Percentiles rank a stretch among this genome's conserved stretches.
These are phyloP conservation scores for Coemansia sp. DNA, from an alignment of 192 early-diverging fungal species.

Conservation along the genomic window DNA sequence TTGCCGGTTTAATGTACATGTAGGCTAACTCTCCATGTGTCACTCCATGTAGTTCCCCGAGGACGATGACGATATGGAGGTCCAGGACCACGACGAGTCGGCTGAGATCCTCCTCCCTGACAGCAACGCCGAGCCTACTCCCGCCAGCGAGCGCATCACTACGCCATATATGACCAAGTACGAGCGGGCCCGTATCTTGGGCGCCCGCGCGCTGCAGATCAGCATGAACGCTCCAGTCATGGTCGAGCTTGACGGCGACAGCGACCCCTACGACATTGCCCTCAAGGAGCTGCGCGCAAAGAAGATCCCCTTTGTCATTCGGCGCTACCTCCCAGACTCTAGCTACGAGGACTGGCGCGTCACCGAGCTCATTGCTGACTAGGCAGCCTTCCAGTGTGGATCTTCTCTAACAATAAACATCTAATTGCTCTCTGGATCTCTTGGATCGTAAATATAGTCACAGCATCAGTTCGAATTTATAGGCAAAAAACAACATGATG, in stretches of 20 bases:
- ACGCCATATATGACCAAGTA: slow-evolving; percentile 99
- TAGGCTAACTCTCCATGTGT: not conserved
- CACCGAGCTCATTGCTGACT: slow-evolving; percentile 80
- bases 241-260: slow-evolving; percentile 89
- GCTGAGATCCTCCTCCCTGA: slow-evolving; percentile 48
- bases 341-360: slow-evolving; percentile 95
- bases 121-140: slow-evolving; percentile 28
- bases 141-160: slow-evolving; percentile 77
- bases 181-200: slow-evolving; percentile 85
- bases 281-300: slow-evolving; percentile 90
- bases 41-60: slow-evolving; percentile 15
- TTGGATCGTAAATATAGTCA: not conserved
- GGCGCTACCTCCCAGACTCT: slow-evolving; percentile 90
- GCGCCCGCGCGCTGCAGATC: slow-evolving; percentile 93
- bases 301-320: slow-evolving; percentile 90
- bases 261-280: slow-evolving; percentile 91
- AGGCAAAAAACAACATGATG: slow-evolving; percentile 4
- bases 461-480: slow-evolving; percentile 1
- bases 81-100: slow-evolving; percentile 31
- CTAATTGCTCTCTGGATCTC: not conserved
- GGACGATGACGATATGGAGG: slow-evolving; percentile 28
- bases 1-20: not conserved
- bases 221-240: slow-evolving; percentile 99
- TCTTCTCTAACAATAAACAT: not conserved
- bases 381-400: not conserved